These are phyloP conservation scores for Boletus insuetus DNA, from an alignment of 768 basidiomycete genomes.

Conservation along the genomic window DNA sequence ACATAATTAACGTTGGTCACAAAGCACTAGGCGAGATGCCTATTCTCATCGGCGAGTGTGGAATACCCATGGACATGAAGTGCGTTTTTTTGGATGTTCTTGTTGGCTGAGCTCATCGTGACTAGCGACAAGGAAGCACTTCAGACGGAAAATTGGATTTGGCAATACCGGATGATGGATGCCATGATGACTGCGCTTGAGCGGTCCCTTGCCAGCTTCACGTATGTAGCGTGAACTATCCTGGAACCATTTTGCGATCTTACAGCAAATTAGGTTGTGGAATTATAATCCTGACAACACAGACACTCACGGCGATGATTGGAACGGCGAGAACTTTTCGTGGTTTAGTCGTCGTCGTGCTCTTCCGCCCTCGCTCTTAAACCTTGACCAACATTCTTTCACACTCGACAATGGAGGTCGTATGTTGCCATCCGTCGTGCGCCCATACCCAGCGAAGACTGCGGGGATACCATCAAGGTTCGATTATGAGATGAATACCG, in stretches of 20 bases:
- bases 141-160: constrained; percentile 64
- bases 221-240: constrained; percentile 49
- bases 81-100: constrained; percentile 35
- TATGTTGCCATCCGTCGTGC: constrained; percentile 73
- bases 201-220: constrained; percentile 73
- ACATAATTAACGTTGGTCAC: constrained; percentile 69
- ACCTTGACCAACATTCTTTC: constrained; percentile 57
- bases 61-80: constrained; percentile 98
- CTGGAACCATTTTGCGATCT: background rate
- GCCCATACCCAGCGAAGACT: constrained; percentile 89
- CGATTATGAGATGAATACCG: constrained; percentile 76
- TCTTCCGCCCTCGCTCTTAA: constrained; percentile 52
- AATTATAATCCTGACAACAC: constrained; percentile 90
- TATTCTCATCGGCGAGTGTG: constrained; percentile 88
- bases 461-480: constrained; percentile 78
- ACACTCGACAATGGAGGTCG: constrained; percentile 82
- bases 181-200: constrained; percentile 85
- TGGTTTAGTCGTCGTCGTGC: constrained; percentile 77
- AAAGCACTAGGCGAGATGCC: constrained; percentile 76
- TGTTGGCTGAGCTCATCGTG: background rate
- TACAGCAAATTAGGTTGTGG: constrained; percentile 64
- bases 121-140: constrained; percentile 70
- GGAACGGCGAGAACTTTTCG: constrained; percentile 98
- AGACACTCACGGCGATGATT: constrained; percentile 76
- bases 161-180: constrained; percentile 94